Base-by-base conservation (phyloP, 805 yeast genomes). In the Starmerella apicola region DNA sequence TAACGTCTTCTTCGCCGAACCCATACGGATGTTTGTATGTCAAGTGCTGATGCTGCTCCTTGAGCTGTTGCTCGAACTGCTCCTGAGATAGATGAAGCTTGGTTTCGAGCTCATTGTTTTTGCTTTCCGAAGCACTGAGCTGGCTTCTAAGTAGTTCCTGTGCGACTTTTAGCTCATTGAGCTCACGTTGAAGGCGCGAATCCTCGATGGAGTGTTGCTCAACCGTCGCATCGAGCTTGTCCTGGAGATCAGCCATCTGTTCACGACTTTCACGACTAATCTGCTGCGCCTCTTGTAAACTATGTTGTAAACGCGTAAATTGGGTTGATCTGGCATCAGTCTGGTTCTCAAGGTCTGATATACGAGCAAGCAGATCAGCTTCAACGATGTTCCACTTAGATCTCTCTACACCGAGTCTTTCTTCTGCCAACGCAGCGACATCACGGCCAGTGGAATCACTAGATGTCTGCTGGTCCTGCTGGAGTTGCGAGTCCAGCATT, bases 361-460 rank as follows among this genome's bases (percentile, higher is more conserved):
- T 64, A 42, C 70, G 71, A 7, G 61, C 56, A 44, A 67, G 62
- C 43, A 84, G 65, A 3, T 74, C 66, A 29, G 79, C 70, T 57
- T 91, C 96, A 32, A 84, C 76, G 16, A 75, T 63, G 41, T 79
- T 77, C 94, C 95, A 83, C 56, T 79, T 82, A 48, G 77, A 75
- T 30, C 71, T 68, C 60, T 43, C 25, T 7, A 27, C 30, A 6
- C 17, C 30, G 15, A 27, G 15, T 13, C 15, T 10, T 6, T 10
- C 17, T 15, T 27, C 30, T n/a, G 15, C 15, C n/a, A 10, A 6
- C 10, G 15, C 30, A 20, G 18, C 4, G 10, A 17, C 9, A 9
- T 20, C 25, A 16, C 5, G 9, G 6, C 17, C 15, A 6, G 9
- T 27, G n/a, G 26, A 5, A 10, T 20, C 26, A 7, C 15, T 18